A percentile compares a stretch with the other conserved stretches of the same genome.
phyloP scores from a whole-genome alignment of 75 land plant species.

The Adiantum capillusveneris region DNA sequence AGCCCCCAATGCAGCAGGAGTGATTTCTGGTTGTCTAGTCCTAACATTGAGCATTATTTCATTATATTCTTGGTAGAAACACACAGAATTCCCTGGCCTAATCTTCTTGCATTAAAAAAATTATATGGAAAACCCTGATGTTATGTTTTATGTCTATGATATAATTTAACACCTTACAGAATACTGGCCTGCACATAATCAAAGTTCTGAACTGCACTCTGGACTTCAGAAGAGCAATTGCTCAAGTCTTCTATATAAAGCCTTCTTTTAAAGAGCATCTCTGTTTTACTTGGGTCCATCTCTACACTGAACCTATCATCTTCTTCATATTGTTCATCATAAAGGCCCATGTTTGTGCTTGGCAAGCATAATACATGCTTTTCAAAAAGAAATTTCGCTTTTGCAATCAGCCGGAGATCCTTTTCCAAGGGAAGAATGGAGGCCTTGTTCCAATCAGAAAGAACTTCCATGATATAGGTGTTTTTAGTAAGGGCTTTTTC shows the following conservation, averaged over 20 bases:
- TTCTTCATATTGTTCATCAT: neutral
- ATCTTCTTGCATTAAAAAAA: too few species aligned
- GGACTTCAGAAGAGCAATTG: neutral
- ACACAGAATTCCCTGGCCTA: too few species aligned
- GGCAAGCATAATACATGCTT: slow-evolving; percentile 4
- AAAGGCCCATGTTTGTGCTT: neutral
- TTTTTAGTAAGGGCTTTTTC: slow-evolving; percentile 10
- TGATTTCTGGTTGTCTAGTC: too few species aligned
- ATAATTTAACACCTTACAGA: too few species aligned
- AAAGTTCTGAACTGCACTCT: slow-evolving; percentile 3
- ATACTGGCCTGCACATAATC: slow-evolving; percentile 3
- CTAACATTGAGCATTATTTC: too few species aligned
- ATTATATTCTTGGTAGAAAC: too few species aligned
- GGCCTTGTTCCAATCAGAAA: slow-evolving; percentile 18
- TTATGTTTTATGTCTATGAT: too few species aligned
- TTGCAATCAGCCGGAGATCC: slow-evolving; percentile 10
- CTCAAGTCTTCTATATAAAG: slow-evolving; percentile 3
- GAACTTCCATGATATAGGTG: slow-evolving; percentile 15
- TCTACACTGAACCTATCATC: neutral
- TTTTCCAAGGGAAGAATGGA: slow-evolving; percentile 2
- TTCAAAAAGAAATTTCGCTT: slow-evolving; percentile 16
- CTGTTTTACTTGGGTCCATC: slow-evolving; percentile 4
- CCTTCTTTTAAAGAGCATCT: slow-evolving; percentile 9
- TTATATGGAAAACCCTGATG: too few species aligned
- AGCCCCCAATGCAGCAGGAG: too few species aligned